Base-by-base conservation (phyloP, 805 yeast genomes). In the Cyberlindnera suaveolens region DNA sequence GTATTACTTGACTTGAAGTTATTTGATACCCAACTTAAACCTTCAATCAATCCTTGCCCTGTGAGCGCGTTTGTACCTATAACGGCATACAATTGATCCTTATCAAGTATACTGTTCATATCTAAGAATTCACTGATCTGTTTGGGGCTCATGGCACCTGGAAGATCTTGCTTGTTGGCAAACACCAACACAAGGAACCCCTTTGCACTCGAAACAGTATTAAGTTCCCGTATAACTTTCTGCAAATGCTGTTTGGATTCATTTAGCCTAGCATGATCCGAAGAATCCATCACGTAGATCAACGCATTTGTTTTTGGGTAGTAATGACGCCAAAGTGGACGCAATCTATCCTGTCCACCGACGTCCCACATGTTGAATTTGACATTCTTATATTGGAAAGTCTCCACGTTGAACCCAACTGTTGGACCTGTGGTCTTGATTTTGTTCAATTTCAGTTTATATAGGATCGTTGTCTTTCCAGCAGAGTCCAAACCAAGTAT, bases 251-350 rank as follows among this genome's bases (percentile, higher is more conserved):
- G 76, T 52, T 82, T 84, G 19, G 93, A 84, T 62, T 85, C 93
- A 40, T 78, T 80, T 53, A 90, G 67, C 57, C 96, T 73, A 29
- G 71, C 75, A 36, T 66, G 60, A 64, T 89, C 96, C 7, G 85
- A 78, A 6, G 88, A 76, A 65, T 90, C 98, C 47, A 90, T 83
- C 43, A 90, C 97, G 63, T 86, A 90, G 43, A 90, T 87, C 45
- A 90, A 73, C 9, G 96, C 96, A 60, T 88, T 85, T 5, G 96
- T 87, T 32, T 96, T 96, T 11, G 95, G 85, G 65, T 85, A 88
- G 66, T 90, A 90, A 61, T 90, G 96, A 64, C 96, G 80, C 97
- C 98, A 90, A 45, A 90, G 71, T 0, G 95, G 95, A 60, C 96
- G 78, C 53, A 89, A 77, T 63, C 95, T 73, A 57, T 85, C 95